Evolutionary conservation across 345 rosid genomes (phyloP), one percentile per base, ranked within the genome.

Genomic region (Rhodamnia rubescens): DNA sequence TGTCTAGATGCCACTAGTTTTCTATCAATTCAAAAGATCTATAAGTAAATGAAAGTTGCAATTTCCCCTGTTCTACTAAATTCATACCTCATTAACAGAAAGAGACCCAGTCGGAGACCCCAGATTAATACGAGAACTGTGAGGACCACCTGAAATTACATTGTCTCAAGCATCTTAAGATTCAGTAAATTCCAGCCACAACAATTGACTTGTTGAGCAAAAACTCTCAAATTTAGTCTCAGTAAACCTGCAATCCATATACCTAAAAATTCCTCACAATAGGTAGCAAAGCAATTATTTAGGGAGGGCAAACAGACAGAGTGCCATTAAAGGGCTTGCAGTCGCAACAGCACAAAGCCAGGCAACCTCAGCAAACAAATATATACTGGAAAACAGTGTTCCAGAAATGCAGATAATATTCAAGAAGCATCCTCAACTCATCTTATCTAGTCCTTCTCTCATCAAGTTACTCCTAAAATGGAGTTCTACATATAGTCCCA

Each of bases 71-170:
- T 36, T 69, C 80, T 36, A 2, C 80, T 15, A 61, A 21, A 69
- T 69, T 2, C 80, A 2, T 90, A 96, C 99, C 98, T 94, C 95
- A 95, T 89, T 21, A 95, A 86, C 50, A 97, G 94, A 88, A 94
- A 97, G 74, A 93, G 20, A 85, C 85, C 95, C 80, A 97, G 91
- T 83, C 99, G 98, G 92, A 97, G 92, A 81, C 99, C 96, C 99
- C 99, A 95, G 83, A 91, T 4, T 32, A 93, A 90, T 8, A 93
- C 96, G 74, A 97, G 94, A 61, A 85, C 69, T 83, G 96, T 97
- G 90, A 94, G 89, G 86, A 95, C 90, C 5, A 95, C 90, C 99
- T 97, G 96, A 49, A 89, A 89, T 53, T 69, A 78, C 75, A 53
- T 69, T 36, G 47, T 40, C 84, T 52, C 84, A 2, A 59, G 83